A percentile compares a stretch with the other conserved stretches of the same genome.
Evolutionary conservation across 306 rosid species (phyloP).

Genomic region (Citrullus mucosospermus): DNA sequence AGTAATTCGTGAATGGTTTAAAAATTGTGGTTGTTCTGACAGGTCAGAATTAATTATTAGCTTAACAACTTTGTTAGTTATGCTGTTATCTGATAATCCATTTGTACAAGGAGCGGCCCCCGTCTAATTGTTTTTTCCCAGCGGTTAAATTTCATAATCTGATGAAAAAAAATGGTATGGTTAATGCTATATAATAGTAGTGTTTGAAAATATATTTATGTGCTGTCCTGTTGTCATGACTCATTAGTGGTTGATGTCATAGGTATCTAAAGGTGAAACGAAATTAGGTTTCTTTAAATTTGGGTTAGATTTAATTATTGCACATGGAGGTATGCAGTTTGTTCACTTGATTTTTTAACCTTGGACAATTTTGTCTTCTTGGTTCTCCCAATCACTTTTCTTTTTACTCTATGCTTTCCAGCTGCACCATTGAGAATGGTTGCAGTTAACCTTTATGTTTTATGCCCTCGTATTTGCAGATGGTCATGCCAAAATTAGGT

Average conservation of each 20-base stretch:
- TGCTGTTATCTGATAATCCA: neutral
- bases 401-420: neutral
- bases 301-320: neutral
- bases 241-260: neutral
- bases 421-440: neutral
- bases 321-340: neutral
- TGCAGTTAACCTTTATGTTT: slow-evolving; percentile 9
- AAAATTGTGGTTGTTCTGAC: neutral
- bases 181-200: neutral
- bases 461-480: slow-evolving; percentile 37
- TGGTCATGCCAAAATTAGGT: slow-evolving; percentile 84
- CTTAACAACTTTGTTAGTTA: neutral
- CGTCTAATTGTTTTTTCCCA: neutral
- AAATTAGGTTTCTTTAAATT: neutral
- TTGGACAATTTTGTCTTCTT: neutral
- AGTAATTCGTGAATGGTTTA: neutral
- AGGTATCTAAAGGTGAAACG: neutral
- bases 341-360: neutral
- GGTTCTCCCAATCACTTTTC: neutral
- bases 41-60: neutral
- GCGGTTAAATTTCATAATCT: neutral
- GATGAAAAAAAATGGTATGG: neutral
- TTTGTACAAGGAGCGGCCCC: neutral
- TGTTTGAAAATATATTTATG: neutral
- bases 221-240: neutral